Evolutionary conservation across 805 yeast genomes (phyloP), one percentile per base, ranked within the genome.

Genomic region (Kodamaea kaohsiungensis): DNA sequence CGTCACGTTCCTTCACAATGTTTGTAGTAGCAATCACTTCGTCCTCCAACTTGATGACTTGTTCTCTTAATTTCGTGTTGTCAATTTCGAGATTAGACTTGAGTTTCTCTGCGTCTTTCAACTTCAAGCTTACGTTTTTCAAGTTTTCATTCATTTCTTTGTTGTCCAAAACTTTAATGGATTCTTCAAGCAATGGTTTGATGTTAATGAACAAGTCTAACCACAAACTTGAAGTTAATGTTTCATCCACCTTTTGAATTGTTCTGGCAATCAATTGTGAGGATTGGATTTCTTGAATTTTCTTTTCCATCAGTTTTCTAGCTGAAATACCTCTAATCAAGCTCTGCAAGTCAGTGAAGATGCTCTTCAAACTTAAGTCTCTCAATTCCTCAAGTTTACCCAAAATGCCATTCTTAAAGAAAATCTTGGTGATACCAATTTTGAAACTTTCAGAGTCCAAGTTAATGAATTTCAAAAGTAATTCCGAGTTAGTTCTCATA

Each of bases 311-410:
- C 2, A 65, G 57, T 9, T 64, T 63, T 63, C 98, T 82, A 1
- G 80, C 76, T 7, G 80, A 55, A n/a, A 73, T 78, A 5, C 96
- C 98, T 56, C 91, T 78, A 4, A 83, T 73, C 1, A 79, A 58
- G 4, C 92, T 75, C 64, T 90, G 96, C 53, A 95, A 79, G 3
- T 71, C 69, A 0, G 86, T 79, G 40, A 89, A 71, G 1, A 86
- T 77, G 1, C 67, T 61, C 48, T 81, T 78, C 38, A 95, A 70
- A 50, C 82, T 79, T 37, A 75, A 73, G 58, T 91, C 97, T 56
- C 96, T 85, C 52, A 80, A 77, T 59, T 84, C 84, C 67, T 95
- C 99, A 1, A 91, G 76, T 39, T 84, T 83, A 1, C 96, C 92
- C 22, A 88, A 72, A 1, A 88, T 88, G 17, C 95, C 93, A 65